Evolutionary conservation across 2,329 filamentous ascomycete species (phyloP).

Genomic region (Rutstroemia sp.): DNA sequence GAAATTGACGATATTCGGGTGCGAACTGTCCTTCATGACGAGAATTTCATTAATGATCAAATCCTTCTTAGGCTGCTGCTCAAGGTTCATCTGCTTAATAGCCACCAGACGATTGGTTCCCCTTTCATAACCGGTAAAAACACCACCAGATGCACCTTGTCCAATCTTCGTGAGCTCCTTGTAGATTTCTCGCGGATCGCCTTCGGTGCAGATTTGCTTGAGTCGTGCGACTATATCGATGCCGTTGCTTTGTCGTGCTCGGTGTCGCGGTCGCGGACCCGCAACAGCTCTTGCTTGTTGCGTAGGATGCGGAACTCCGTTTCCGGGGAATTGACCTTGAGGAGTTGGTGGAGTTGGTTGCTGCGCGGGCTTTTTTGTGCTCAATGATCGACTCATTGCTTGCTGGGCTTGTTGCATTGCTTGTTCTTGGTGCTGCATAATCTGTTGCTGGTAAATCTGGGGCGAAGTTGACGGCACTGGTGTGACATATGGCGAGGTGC

Average conservation of each 20-base stretch:
- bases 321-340: slow-evolving; percentile 40
- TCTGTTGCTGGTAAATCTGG: slow-evolving; percentile 50
- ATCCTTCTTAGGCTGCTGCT: slow-evolving; percentile 98
- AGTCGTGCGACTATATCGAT: slow-evolving; percentile 78
- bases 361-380: slow-evolving; percentile 32
- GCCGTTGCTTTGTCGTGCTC: slow-evolving; percentile 69
- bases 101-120: slow-evolving; percentile 83
- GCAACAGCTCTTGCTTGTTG: slow-evolving; percentile 36
- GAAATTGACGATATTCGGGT: slow-evolving; percentile 98
- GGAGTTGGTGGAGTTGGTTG: slow-evolving; percentile 45
- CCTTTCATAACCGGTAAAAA: slow-evolving; percentile 84
- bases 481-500: slow-evolving; percentile 32
- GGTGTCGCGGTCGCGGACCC: slow-evolving; percentile 63
- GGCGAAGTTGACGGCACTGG: slow-evolving; percentile 21
- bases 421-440: slow-evolving; percentile 76
- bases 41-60: slow-evolving; percentile 98
- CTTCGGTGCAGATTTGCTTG: slow-evolving; percentile 82
- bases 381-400: slow-evolving; percentile 8
- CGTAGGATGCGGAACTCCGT: slow-evolving; percentile 32
- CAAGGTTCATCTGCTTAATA: slow-evolving; percentile 99
- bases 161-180: slow-evolving; percentile 88
- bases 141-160: slow-evolving; percentile 92
- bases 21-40: slow-evolving; percentile 98
- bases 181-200: slow-evolving; percentile 84
- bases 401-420: slow-evolving; percentile 51